A percentile compares a stretch with the other conserved stretches of the same genome.
Conservation (phyloP, 1,284 basidiomycete species). For the Rhizoctonia solani region DNA sequence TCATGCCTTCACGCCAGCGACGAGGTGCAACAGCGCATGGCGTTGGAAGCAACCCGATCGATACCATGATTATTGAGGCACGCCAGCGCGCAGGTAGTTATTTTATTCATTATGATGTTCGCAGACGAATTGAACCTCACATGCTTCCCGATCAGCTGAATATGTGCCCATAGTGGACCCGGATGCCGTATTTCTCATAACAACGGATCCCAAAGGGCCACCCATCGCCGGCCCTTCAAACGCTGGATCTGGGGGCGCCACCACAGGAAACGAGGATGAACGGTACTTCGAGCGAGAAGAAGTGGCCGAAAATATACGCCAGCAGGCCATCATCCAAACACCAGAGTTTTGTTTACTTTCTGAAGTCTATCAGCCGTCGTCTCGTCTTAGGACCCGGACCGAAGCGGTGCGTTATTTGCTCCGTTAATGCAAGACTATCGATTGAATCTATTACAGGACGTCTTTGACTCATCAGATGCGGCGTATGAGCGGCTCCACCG, state of each 20-base stretch:
- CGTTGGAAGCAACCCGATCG: slow-evolving; percentile 73
- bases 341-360: slow-evolving; percentile 64
- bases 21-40: slow-evolving; percentile 63
- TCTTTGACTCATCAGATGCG: slow-evolving; percentile 77
- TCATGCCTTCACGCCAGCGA: slow-evolving; percentile 76
- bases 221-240: slow-evolving; percentile 50
- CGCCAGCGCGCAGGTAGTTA: slow-evolving; percentile 75
- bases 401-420: slow-evolving; percentile 62
- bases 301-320: slow-evolving; percentile 66
- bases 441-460: slow-evolving; percentile 49
- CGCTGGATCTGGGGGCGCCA: slow-evolving; percentile 62
- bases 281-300: slow-evolving; percentile 78
- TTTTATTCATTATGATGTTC: slow-evolving; percentile 10
- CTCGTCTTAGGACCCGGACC: slow-evolving; percentile 57
- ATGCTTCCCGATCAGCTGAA: slow-evolving; percentile 56
- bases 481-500: slow-evolving; percentile 84
- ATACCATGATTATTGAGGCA: slow-evolving; percentile 82
- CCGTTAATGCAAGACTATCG: slow-evolving; percentile 35
- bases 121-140: slow-evolving; percentile 22
- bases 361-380: slow-evolving; percentile 65
- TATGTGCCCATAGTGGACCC: slow-evolving; percentile 69
- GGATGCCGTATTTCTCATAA: slow-evolving; percentile 65
- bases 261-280: slow-evolving; percentile 1
- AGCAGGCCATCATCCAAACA: slow-evolving; percentile 70
- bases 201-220: slow-evolving; percentile 58